Evolutionary conservation across 1,284 basidiomycete genomes (phyloP).

Genomic region (Ceratobasidium sp.): DNA sequence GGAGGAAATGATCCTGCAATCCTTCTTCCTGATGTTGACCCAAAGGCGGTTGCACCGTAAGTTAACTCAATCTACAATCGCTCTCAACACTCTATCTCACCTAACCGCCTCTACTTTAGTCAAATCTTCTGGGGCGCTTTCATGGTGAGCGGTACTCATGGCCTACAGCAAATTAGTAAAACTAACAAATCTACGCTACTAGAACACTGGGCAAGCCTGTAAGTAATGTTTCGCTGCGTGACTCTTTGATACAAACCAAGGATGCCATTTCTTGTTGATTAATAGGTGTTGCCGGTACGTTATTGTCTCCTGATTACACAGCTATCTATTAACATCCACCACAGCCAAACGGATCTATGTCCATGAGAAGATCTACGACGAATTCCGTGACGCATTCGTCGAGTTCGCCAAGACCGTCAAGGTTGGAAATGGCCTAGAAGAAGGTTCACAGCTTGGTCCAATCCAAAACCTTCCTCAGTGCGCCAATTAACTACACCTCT

Average conservation of each 20-base stretch:
- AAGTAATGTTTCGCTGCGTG: not conserved
- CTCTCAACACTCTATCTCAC: not conserved
- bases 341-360: slow-evolving; percentile 61
- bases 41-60: slow-evolving; percentile 72
- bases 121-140: slow-evolving; percentile 34
- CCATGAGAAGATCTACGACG: slow-evolving; percentile 63
- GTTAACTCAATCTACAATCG: not conserved
- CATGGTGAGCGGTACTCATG: slow-evolving; percentile 17
- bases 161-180: not conserved
- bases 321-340: not conserved
- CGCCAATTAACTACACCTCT: not conserved
- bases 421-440: slow-evolving; percentile 57
- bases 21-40: slow-evolving; percentile 62
- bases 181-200: not conserved
- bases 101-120: not conserved
- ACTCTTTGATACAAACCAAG: not conserved
- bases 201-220: slow-evolving; percentile 43
- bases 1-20: slow-evolving; percentile 65
- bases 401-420: slow-evolving; percentile 59
- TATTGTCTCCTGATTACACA: not conserved
- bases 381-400: slow-evolving; percentile 54
- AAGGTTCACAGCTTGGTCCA: slow-evolving; percentile 21
- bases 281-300: slow-evolving; percentile 24
- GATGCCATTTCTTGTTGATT: not conserved
- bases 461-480: slow-evolving; percentile 34